A percentile compares a stretch with the other conserved stretches of the same genome.
Evolutionary conservation across 371 early-diverging fungal genomes (phyloP).

Genomic region (Rhizopus delemar): DNA sequence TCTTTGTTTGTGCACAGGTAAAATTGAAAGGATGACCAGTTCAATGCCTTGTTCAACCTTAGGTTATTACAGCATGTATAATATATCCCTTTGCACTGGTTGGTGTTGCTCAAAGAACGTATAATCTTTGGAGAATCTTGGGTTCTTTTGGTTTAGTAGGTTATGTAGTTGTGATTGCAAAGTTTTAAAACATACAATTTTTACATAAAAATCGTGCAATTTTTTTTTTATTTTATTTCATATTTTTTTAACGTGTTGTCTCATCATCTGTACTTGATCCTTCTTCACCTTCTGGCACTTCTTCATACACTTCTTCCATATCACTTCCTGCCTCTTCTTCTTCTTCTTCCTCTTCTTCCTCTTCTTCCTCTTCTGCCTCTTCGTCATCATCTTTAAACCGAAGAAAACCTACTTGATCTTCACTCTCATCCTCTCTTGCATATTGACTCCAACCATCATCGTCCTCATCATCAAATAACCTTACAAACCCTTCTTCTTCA

Average conservation of each 20-base stretch:
- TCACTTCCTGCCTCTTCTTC: conserved; percentile 11
- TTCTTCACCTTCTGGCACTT: conserved; percentile 14
- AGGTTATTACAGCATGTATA: conserved; percentile 49
- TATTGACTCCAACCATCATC: conserved; percentile 41
- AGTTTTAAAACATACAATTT: conserved; percentile 7
- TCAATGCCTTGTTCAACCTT: neutral
- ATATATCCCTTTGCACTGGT: conserved; percentile 52
- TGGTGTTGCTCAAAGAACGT: conserved; percentile 41
- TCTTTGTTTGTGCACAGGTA: too few species aligned
- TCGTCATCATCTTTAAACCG: conserved; percentile 3
- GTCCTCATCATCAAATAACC: conserved; percentile 47
- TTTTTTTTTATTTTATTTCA: neutral
- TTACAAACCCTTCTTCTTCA: conserved; percentile 45
- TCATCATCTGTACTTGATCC: neutral
- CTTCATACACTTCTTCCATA: conserved; percentile 19
- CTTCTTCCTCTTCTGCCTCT: conserved; percentile 10
- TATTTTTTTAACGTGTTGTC: neutral
- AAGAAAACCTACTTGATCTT: conserved; percentile 4
- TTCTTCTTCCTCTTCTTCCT: conserved; percentile 8
- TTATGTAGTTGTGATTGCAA: conserved; percentile 50
- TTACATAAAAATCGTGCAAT: too few species aligned
- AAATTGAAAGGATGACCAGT: too few species aligned
- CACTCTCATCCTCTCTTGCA: conserved; percentile 11
- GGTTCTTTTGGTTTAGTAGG: conserved; percentile 53
- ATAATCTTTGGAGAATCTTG: conserved; percentile 51